Percentiles rank a stretch among this genome's conserved stretches.
Conservation (phyloP, 768 basidiomycete genomes). For the Trametes coccinea region DNA sequence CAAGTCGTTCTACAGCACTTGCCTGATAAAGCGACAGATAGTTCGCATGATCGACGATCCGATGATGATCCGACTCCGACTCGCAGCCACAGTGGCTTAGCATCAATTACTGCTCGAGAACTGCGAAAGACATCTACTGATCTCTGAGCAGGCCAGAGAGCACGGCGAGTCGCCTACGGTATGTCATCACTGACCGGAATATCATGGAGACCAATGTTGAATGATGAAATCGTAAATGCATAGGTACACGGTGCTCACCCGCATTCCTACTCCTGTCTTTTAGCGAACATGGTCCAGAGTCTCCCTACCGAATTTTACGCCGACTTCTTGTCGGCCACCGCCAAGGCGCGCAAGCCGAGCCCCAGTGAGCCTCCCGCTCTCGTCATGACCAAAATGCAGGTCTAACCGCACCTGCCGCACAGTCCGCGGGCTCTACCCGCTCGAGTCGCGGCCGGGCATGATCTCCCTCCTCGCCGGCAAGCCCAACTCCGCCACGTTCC, state of each 20-base stretch:
- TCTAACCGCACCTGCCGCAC: not conserved
- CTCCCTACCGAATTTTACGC: slow-evolving; percentile 58
- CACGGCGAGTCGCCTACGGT: no score
- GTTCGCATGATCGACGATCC: slow-evolving; percentile 1
- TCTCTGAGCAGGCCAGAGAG: no score
- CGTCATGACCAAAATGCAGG: not conserved
- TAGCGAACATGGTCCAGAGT: slow-evolving; percentile 13
- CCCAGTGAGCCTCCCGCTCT: slow-evolving; percentile 48
- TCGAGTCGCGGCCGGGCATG: slow-evolving; percentile 80
- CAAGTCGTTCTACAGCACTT: slow-evolving; percentile 1
- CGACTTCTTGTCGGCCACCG: slow-evolving; percentile 58
- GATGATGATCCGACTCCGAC: no score
- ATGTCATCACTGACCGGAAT: no score
- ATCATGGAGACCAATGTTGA: no score
- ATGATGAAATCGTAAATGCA: no score
- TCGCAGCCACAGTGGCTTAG: not conserved
- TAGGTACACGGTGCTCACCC: no score
- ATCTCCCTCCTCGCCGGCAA: slow-evolving; percentile 90
- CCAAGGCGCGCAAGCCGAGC: slow-evolving; percentile 58
- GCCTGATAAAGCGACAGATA: not conserved
- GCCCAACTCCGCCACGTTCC: slow-evolving; percentile 50
- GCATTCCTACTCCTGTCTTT: not conserved
- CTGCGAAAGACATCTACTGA: no score
- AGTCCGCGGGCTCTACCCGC: slow-evolving; percentile 69
- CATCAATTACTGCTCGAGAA: not conserved